Percentiles rank a stretch among this genome's conserved stretches.
These are phyloP conservation scores for Batrachochytrium dendrobatidis DNA, from an alignment of 371 early-diverging fungal species.

Conservation along the genomic window DNA sequence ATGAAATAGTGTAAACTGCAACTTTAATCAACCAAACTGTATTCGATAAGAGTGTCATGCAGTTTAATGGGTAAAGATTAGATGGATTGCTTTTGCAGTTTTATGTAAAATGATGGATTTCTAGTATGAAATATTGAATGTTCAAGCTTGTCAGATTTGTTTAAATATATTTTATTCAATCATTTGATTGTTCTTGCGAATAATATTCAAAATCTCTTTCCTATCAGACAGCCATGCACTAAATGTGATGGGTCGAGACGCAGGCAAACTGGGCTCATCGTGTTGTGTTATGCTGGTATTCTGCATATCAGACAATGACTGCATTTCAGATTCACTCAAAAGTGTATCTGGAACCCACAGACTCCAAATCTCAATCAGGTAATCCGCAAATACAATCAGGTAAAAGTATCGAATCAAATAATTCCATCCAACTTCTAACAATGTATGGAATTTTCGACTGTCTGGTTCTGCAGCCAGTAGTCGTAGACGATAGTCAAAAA, in stretches of 20 bases:
- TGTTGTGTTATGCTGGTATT: neutral
- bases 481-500: constrained; percentile 58
- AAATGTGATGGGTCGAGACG: constrained; percentile 9
- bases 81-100: too few relatives aligned
- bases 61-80: too few relatives aligned
- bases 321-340: constrained; percentile 3
- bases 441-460: constrained; percentile 40
- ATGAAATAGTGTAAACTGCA: neutral
- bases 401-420: constrained; percentile 65
- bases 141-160: too few relatives aligned
- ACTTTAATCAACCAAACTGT: neutral
- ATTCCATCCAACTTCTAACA: constrained; percentile 46
- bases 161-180: constrained; percentile 19
- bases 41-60: neutral
- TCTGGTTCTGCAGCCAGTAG: constrained; percentile 44
- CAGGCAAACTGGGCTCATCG: neutral
- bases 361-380: constrained; percentile 54
- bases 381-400: constrained; percentile 64
- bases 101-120: too few relatives aligned
- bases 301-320: neutral
- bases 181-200: constrained; percentile 14
- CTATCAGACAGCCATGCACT: constrained; percentile 27
- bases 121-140: too few relatives aligned
- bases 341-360: neutral
- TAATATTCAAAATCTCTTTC: constrained; percentile 28